phyloP scores from a whole-genome alignment of 2,329 filamentous ascomycete genomes.

The Karstenula rhodostoma region DNA sequence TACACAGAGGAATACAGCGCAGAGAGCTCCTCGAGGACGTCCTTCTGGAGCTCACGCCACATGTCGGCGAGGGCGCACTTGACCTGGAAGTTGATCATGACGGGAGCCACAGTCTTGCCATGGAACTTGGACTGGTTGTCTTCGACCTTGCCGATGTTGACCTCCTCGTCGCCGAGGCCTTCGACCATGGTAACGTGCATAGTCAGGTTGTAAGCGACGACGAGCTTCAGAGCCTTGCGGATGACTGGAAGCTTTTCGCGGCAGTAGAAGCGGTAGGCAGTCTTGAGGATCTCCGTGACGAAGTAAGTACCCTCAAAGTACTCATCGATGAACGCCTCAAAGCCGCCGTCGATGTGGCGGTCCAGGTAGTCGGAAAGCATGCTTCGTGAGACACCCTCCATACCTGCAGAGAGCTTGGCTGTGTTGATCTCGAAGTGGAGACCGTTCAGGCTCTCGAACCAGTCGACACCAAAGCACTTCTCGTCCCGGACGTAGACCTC shows the following conservation, averaged over 20 bases:
- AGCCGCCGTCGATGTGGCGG: slow-evolving; percentile 90
- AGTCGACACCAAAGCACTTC: slow-evolving; percentile 91
- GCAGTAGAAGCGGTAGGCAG: slow-evolving; percentile 89
- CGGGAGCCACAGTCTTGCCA: slow-evolving; percentile 89
- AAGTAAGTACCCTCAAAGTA: slow-evolving; percentile 97
- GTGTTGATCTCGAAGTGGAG: slow-evolving; percentile 87
- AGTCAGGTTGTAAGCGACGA: slow-evolving; percentile 94
- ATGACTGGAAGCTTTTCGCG: slow-evolving; percentile 89
- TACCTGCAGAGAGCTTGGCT: slow-evolving; percentile 85
- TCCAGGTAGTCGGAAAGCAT: slow-evolving; percentile 92
- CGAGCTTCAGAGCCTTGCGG: slow-evolving; percentile 92
- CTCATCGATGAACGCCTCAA: slow-evolving; percentile 92
- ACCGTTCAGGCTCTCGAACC: slow-evolving; percentile 83
- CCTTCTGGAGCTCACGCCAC: slow-evolving; percentile 97
- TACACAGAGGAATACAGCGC: slow-evolving; percentile 96
- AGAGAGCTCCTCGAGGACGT: slow-evolving; percentile 93
- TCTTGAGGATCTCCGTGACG: slow-evolving; percentile 95
- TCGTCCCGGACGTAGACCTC: slow-evolving; percentile 93
- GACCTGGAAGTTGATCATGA: slow-evolving; percentile 99
- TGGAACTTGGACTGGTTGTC: slow-evolving; percentile 86
- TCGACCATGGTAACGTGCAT: slow-evolving; percentile 95
- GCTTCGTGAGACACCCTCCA: slow-evolving; percentile 82
- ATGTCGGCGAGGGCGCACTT: slow-evolving; percentile 97
- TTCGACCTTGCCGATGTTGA: slow-evolving; percentile 82
- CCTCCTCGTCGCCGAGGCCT: slow-evolving; percentile 82